Evolutionary conservation across 257 asterid genomes (phyloP).

Genomic region (Forsythia suspensa): DNA sequence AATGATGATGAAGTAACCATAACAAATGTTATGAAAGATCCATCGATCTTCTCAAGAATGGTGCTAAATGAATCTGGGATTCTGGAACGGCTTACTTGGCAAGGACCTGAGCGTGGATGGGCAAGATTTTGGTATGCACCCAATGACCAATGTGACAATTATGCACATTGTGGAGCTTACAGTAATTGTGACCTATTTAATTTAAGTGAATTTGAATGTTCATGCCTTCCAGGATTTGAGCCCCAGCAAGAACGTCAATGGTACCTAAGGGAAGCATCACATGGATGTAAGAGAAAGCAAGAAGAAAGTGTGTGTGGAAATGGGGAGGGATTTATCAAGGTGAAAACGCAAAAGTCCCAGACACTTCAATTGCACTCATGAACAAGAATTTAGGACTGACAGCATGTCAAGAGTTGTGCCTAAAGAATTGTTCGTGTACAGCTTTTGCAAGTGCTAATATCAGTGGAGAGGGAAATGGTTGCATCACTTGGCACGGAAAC

Average conservation of each 20-base stretch:
- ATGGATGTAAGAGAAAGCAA: constrained; percentile 35
- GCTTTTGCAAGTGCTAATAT: constrained; percentile 36
- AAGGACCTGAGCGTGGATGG: constrained; percentile 27
- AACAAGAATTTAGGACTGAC: constrained; percentile 22
- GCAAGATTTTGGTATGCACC: constrained; percentile 33
- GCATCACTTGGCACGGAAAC: constrained; percentile 41
- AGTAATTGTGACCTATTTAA: constrained; percentile 27
- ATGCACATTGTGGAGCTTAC: constrained; percentile 29
- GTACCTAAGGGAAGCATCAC: constrained; percentile 34
- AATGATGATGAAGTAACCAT: constrained; percentile 28
- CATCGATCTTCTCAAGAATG: constrained; percentile 32
- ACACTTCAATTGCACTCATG: constrained; percentile 25
- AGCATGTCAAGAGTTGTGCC: constrained; percentile 29
- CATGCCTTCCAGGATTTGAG: constrained; percentile 42
- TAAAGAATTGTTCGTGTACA: constrained; percentile 36
- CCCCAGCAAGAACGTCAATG: constrained; percentile 37
- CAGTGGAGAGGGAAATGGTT: constrained; percentile 34
- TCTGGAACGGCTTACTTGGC: constrained; percentile 35
- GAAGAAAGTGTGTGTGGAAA: constrained; percentile 22
- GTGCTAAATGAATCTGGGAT: constrained; percentile 36
- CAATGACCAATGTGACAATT: constrained; percentile 32
- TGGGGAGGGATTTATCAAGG: constrained; percentile 29
- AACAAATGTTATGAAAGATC: constrained; percentile 21
- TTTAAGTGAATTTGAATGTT: constrained; percentile 29
- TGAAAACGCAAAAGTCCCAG: constrained; percentile 30